Evolutionary conservation across 176 grass and related monocot species (phyloP).

Genomic region (Zea mays): Zm-B73-REFERENCE-NAM-5.0 NC_050101.1:152581501-152582000

Average conservation of each 20-base stretch:
- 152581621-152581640: conserved; percentile 25
- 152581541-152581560: conserved; percentile 98
- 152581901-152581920: conserved; percentile 38
- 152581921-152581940: conserved; percentile 51
- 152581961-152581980: conserved; percentile 78
- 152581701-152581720: background rate
- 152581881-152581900: conserved; percentile 22
- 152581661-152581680: background rate
- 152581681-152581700: conserved; percentile 21
- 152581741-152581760: background rate
- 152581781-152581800: conserved; percentile 39
- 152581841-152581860: conserved; percentile 49
- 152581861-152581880: background rate
- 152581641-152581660: background rate
- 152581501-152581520: conserved; percentile 92
- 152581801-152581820: conserved; percentile 42
- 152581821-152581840: too few relatives aligned
- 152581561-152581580: conserved; percentile 95
- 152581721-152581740: background rate
- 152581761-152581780: background rate
- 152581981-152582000: conserved; percentile 40
- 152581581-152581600: conserved; percentile 97
- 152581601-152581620: conserved; percentile 96
- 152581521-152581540: conserved; percentile 72
- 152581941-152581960: conserved; percentile 55